These are phyloP conservation scores for Calonectria pseudoreteaudii DNA, from an alignment of 2,329 filamentous ascomycete genomes.

Conservation along the genomic window DNA sequence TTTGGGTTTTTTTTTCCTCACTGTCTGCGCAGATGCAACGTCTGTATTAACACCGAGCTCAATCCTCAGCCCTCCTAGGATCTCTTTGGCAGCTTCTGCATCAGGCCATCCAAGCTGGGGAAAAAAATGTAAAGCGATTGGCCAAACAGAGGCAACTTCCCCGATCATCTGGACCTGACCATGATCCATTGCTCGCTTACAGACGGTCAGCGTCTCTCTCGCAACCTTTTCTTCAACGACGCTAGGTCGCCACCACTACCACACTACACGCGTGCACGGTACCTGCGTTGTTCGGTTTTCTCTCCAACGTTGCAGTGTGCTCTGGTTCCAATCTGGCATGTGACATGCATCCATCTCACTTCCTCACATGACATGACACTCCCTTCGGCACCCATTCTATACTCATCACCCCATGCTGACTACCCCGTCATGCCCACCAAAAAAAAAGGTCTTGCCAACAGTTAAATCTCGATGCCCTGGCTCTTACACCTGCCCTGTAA, in stretches of 20 bases:
- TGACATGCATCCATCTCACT: conserved; percentile 27
- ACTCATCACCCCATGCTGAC: conserved; percentile 18
- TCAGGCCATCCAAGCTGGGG: conserved; percentile 25
- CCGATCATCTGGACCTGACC: conserved; percentile 17
- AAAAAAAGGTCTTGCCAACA: conserved; percentile 20
- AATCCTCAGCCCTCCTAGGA: conserved; percentile 28
- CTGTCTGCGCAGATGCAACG: not conserved
- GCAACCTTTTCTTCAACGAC: conserved; percentile 6
- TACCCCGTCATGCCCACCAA: not conserved
- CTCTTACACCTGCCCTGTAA: conserved; percentile 16
- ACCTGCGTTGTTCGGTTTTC: conserved; percentile 3
- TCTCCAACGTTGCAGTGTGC: conserved; percentile 20
- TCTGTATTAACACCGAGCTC: conserved; percentile 24
- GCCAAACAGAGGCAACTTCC: conserved; percentile 6
- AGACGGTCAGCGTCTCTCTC: conserved; percentile 9
- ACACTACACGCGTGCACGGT: not conserved
- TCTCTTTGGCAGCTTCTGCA: conserved; percentile 22
- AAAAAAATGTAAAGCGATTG: conserved; percentile 11
- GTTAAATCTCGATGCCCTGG: conserved; percentile 26
- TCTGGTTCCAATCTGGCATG: conserved; percentile 17
- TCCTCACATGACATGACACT: conserved; percentile 16
- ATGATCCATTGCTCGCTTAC: conserved; percentile 10
- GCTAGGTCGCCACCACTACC: conserved; percentile 3
- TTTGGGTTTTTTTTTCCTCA: not conserved
- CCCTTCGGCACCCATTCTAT: conserved; percentile 22